Percentiles rank a stretch among this genome's conserved stretches.
Evolutionary conservation across 2,329 filamentous ascomycete species (phyloP).

Genomic region (Aspergillus quadricinctus): DNA sequence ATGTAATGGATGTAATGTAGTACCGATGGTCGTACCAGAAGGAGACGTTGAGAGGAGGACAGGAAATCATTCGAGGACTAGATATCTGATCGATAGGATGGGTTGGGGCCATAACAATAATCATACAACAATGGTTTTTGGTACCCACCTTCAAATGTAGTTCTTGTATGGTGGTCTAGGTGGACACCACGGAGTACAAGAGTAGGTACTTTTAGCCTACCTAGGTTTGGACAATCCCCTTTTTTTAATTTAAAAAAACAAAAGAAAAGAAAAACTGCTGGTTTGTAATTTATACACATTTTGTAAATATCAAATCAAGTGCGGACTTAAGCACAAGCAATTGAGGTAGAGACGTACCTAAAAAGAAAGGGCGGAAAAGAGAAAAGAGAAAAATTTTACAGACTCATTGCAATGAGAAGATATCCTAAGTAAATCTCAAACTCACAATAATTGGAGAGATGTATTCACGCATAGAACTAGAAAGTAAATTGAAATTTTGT

Average conservation of each 20-base stretch:
- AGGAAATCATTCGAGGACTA: slow-evolving; percentile 5
- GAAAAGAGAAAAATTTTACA: too few relatives aligned
- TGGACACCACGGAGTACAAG: slow-evolving; percentile 2
- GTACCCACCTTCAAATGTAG: slow-evolving; percentile 14
- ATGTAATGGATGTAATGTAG: background rate
- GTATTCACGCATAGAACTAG: background rate
- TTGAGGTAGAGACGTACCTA: too few relatives aligned
- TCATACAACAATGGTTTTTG: slow-evolving; percentile 21
- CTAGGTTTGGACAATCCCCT: background rate
- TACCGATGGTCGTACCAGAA: background rate
- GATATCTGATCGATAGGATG: background rate
- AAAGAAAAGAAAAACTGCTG: too few relatives aligned
- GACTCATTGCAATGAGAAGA: too few relatives aligned
- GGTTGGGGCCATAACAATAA: slow-evolving; percentile 8
- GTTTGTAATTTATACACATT: background rate
- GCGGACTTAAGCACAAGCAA: too few relatives aligned
- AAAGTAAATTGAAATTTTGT: background rate
- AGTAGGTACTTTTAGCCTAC: background rate
- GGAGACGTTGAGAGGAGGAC: slow-evolving; percentile 1
- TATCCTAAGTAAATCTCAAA: too few relatives aligned
- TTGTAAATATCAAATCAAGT: background rate
- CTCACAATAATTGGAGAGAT: too few relatives aligned
- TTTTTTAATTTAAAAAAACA: background rate
- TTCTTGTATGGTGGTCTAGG: slow-evolving; percentile 7
- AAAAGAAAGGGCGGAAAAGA: too few relatives aligned